Percentiles rank a stretch among this genome's conserved stretches.
Conservation (phyloP, 257 asterid species). For the Gentiana dahurica region DNA sequence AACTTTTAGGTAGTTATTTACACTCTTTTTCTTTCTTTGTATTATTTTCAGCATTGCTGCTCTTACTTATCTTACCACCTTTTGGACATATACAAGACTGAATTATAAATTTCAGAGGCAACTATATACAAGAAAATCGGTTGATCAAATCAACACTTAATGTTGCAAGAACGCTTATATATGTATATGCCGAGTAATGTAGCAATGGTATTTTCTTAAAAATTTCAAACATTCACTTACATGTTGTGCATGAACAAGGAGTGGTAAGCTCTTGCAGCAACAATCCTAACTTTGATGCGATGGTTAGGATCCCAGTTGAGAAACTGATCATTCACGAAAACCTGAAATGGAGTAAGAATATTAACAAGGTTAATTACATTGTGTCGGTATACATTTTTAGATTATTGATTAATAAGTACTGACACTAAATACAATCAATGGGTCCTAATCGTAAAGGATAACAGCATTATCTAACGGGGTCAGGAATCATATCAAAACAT, state of each 20-base stretch:
- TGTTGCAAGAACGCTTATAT: background rate
- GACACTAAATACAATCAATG: too few species aligned
- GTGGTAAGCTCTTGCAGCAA: constrained; percentile 93
- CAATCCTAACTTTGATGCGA: constrained; percentile 86
- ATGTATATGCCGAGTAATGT: background rate
- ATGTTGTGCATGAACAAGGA: constrained; percentile 96
- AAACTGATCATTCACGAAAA: constrained; percentile 82
- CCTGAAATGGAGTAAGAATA: constrained; percentile 27
- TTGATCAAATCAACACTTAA: constrained; percentile 7
- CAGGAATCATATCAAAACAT: too few species aligned
- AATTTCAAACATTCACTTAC: constrained; percentile 30
- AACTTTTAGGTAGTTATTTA: constrained; percentile 16
- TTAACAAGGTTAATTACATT: background rate
- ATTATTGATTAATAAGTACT: too few species aligned
- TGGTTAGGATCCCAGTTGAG: constrained; percentile 89
- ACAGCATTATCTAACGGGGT: too few species aligned
- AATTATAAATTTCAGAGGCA: background rate
- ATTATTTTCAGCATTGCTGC: background rate
- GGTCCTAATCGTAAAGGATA: too few species aligned
- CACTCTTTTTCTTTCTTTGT: background rate
- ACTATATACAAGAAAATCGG: background rate
- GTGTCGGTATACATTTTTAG: too few species aligned
- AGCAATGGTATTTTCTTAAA: background rate
- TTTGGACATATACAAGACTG: background rate
- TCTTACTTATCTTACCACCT: background rate